Evolutionary conservation across 2,329 filamentous ascomycete species (phyloP).

Genomic region (Colletotrichum zoysiae): DNA sequence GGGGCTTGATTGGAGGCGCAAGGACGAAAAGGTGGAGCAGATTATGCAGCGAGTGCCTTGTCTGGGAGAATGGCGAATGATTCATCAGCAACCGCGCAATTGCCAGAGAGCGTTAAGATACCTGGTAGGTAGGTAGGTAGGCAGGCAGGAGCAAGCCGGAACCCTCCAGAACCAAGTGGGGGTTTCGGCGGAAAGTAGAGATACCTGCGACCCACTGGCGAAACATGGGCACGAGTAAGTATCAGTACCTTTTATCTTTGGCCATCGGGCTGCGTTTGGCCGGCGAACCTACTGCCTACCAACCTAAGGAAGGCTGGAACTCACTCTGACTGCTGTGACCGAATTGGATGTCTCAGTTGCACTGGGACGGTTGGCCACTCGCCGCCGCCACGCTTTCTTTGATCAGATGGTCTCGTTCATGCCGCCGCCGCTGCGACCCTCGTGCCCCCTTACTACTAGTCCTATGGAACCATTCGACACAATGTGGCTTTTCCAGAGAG

Average conservation of each 20-base stretch:
- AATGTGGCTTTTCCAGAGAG: slow-evolving; percentile 10
- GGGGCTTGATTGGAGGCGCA: slow-evolving; percentile 27
- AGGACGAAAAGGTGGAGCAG: slow-evolving; percentile 46
- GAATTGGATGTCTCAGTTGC: slow-evolving; percentile 39
- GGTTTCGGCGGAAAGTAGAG: slow-evolving; percentile 2
- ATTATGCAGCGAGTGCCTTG: slow-evolving; percentile 44
- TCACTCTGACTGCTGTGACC: slow-evolving; percentile 35
- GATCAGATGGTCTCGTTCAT: slow-evolving; percentile 41
- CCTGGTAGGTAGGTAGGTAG: too few species aligned
- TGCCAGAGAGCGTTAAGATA: slow-evolving; percentile 27
- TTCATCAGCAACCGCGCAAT: slow-evolving; percentile 52
- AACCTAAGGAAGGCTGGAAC: slow-evolving; percentile 34
- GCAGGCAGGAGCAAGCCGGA: slow-evolving; percentile 45
- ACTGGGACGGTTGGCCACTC: slow-evolving; percentile 37
- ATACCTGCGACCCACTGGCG: neutral
- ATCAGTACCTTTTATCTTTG: slow-evolving; percentile 16
- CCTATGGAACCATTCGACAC: neutral
- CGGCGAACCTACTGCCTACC: slow-evolving; percentile 30
- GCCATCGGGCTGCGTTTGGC: slow-evolving; percentile 13
- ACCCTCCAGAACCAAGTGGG: slow-evolving; percentile 55
- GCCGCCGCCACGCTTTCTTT: slow-evolving; percentile 36
- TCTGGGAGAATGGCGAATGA: slow-evolving; percentile 48
- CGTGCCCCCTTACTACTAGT: neutral
- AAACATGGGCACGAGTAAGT: neutral
- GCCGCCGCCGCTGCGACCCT: slow-evolving; percentile 13